Evolutionary conservation across 2,329 filamentous ascomycete species (phyloP), one percentile per base, ranked within the genome.

Genomic region (Fusarium verrucosum): DNA sequence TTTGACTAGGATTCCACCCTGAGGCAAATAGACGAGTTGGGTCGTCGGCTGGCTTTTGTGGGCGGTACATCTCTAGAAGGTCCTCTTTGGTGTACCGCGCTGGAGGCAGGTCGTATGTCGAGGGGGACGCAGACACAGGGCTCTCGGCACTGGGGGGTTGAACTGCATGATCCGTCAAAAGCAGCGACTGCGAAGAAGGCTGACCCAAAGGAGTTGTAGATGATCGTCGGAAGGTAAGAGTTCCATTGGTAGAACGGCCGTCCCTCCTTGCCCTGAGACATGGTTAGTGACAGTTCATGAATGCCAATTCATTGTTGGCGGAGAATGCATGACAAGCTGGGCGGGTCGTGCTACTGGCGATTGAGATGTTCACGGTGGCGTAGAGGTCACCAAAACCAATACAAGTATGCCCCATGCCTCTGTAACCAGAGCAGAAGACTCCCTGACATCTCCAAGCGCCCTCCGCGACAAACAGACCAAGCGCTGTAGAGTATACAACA

Each of bases 61-160:
- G 66, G 69, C 85, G 87, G 77, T 87, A 94, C 66, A 97, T 85
- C 53, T 88, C 86, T 56, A 97, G 81, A 62, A 97, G 81, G 66
- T 96, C 87, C 4, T 94, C 91, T 76, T 89, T 92, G 65, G 87
- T 87, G 77, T 96, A 96, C 69, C 90, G 88, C 58, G 82, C 78
- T 37, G 87, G 77, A 69, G 79, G 76, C 25, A 71, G 42, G 38
- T 79, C 77, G 56, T 75, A 72, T 35, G 60, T 69, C 30, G 70
- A 58, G 40, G 69, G 42, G 33, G 60, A 49, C 17, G 41, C 49
- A 51, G 35, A 73, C 62, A 76, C 73, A 65, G 76, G 70, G 70
- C 78, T 68, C 61, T 83, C 74, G 55, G 66, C 57, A 45, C 70
- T 44, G 66, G 78, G 76, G 59, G 73, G 75, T 72, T 80, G 79